A percentile compares a stretch with the other conserved stretches of the same genome.
Evolutionary conservation across 495 filamentous ascomycete genomes (phyloP).

Genomic region (Cercophora newfieldiana): DNA sequence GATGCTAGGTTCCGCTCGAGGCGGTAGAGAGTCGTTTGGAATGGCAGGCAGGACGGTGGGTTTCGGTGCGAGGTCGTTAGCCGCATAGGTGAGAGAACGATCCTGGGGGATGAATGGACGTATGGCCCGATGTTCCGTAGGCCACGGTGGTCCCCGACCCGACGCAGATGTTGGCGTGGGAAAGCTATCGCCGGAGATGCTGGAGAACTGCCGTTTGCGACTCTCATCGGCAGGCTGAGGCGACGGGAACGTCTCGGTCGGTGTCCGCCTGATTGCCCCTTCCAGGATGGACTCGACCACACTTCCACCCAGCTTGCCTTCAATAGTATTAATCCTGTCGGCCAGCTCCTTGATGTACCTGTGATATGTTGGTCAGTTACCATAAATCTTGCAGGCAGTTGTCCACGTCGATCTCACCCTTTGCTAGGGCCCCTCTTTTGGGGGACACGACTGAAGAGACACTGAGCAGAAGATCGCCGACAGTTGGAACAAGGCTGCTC

Average conservation of each 20-base stretch:
- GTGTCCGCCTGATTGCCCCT: slow-evolving; percentile 33
- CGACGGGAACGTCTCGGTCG: slow-evolving; percentile 39
- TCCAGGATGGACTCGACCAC: slow-evolving; percentile 24
- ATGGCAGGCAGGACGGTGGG: slow-evolving; percentile 36
- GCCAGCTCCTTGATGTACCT: slow-evolving; percentile 97
- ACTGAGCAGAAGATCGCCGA: slow-evolving; percentile 70
- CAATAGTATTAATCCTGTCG: slow-evolving; percentile 80
- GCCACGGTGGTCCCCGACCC: slow-evolving; percentile 35
- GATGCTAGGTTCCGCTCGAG: background rate
- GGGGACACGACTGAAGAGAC: slow-evolving; percentile 88
- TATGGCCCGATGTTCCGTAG: slow-evolving; percentile 42
- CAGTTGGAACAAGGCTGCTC: slow-evolving; percentile 86
- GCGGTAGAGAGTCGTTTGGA: slow-evolving; percentile 2
- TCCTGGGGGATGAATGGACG: slow-evolving; percentile 40
- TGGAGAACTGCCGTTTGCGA: slow-evolving; percentile 48
- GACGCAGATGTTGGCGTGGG: slow-evolving; percentile 34
- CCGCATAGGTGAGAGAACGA: slow-evolving; percentile 33
- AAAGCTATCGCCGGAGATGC: slow-evolving; percentile 44
- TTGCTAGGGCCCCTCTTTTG: slow-evolving; percentile 96
- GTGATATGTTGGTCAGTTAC: slow-evolving; percentile 19
- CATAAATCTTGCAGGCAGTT: background rate
- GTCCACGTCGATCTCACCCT: slow-evolving; percentile 58
- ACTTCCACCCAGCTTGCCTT: slow-evolving; percentile 55
- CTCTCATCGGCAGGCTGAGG: slow-evolving; percentile 38
- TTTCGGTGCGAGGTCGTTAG: slow-evolving; percentile 40